Evolutionary conservation across 768 basidiomycete genomes (phyloP).

Genomic region (Glaciozyma martinii): DNA sequence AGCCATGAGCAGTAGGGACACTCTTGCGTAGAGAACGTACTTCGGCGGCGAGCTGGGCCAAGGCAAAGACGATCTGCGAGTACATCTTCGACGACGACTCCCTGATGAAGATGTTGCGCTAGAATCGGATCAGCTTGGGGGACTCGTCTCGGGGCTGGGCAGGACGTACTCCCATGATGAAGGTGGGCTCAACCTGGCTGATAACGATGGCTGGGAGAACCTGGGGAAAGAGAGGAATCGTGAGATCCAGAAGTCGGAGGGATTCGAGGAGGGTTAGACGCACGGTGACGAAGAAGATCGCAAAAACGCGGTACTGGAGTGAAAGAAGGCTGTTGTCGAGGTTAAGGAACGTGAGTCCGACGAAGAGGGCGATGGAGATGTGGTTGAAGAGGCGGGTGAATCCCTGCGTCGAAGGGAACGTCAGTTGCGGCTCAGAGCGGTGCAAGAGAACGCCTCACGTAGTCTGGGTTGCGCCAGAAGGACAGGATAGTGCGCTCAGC

Average conservation of each 20-base stretch:
- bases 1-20: too few relatives aligned
- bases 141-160: too few relatives aligned
- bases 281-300: constrained; percentile 49
- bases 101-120: constrained; percentile 26
- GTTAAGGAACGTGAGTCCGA: constrained; percentile 70
- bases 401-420: background rate
- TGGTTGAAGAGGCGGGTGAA: constrained; percentile 52
- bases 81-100: constrained; percentile 79
- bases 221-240: background rate
- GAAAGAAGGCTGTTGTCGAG: constrained; percentile 53
- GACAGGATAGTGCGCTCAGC: constrained; percentile 57
- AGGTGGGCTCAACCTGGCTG: constrained; percentile 70
- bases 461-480: constrained; percentile 73
- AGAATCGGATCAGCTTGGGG: too few relatives aligned
- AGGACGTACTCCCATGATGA: constrained; percentile 52
- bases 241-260: background rate
- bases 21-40: too few relatives aligned
- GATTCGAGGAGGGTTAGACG: constrained; percentile 44
- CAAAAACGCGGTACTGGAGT: constrained; percentile 55
- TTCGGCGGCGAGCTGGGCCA: constrained; percentile 75
- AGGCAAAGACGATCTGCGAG: constrained; percentile 71
- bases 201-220: constrained; percentile 59
- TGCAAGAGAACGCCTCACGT: constrained; percentile 43
- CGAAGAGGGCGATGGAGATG: constrained; percentile 47
- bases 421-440: background rate